Percentiles rank a stretch among this genome's conserved stretches.
These are phyloP conservation scores for Craterostigma plantagineum DNA, from an alignment of 257 asterid genomes.

Conservation along the genomic window DNA sequence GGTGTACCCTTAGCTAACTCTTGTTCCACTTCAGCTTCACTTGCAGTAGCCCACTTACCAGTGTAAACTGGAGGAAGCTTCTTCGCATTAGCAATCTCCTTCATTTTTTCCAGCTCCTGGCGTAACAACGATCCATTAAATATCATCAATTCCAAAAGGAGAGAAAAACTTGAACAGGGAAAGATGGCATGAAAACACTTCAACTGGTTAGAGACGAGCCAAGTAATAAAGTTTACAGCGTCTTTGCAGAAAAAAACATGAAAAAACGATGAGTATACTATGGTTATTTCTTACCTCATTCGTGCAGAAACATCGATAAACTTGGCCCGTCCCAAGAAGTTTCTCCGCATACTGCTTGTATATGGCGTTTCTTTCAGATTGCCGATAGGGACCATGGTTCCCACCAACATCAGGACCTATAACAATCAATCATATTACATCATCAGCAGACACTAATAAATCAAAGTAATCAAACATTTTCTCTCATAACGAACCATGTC, in stretches of 20 bases:
- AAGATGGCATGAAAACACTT: no score
- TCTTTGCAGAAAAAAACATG: no score
- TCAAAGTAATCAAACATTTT: no score
- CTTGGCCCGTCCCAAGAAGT: slow-evolving; percentile 67
- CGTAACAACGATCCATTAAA: slow-evolving; percentile 3
- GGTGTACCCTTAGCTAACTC: slow-evolving; percentile 75
- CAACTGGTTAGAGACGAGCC: no score
- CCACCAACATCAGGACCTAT: slow-evolving; percentile 88
- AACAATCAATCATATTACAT: no score
- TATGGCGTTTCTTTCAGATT: slow-evolving; percentile 82
- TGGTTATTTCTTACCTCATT: slow-evolving; percentile 32
- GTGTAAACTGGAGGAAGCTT: slow-evolving; percentile 80
- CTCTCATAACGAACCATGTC: no score
- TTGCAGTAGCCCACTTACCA: slow-evolving; percentile 84
- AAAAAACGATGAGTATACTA: slow-evolving; percentile 8
- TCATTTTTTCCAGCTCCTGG: slow-evolving; percentile 84
- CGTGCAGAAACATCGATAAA: slow-evolving; percentile 86
- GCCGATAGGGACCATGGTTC: slow-evolving; percentile 76
- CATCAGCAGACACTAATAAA: not conserved
- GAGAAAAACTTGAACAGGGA: not conserved
- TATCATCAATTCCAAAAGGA: not conserved
- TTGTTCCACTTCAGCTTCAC: slow-evolving; percentile 44
- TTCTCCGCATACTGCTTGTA: slow-evolving; percentile 68
- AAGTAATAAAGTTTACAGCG: no score
- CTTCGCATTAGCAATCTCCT: slow-evolving; percentile 72